Evolutionary conservation across 179 eudicot genomes (phyloP).

Genomic region (Vitellaria paradoxa): DNA sequence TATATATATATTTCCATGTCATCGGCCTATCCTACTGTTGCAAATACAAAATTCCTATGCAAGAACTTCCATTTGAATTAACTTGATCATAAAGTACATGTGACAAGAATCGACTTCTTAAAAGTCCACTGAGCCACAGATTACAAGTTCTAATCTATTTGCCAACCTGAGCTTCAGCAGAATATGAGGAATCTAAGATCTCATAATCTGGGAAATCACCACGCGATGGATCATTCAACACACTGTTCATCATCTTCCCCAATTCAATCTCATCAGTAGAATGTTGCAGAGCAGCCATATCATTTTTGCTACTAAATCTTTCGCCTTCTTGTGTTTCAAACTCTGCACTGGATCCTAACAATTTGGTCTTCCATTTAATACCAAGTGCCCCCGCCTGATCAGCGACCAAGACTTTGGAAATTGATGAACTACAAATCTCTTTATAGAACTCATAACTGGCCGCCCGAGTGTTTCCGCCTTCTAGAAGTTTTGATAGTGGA

Average conservation of each 20-base stretch:
- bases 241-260: background rate
- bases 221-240: conserved; percentile 8
- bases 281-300: background rate
- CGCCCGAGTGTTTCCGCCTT: conserved; percentile 69
- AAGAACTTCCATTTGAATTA: background rate
- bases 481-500: conserved; percentile 67
- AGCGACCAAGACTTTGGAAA: conserved; percentile 57
- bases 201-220: conserved; percentile 9
- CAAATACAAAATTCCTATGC: background rate
- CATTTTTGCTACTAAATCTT: conserved; percentile 8
- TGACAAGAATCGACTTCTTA: background rate
- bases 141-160: conserved; percentile 6
- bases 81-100: background rate
- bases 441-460: conserved; percentile 70
- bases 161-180: conserved; percentile 16
- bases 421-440: conserved; percentile 66
- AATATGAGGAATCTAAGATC: conserved; percentile 6
- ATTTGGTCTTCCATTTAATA: conserved; percentile 42
- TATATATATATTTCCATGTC: background rate
- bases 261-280: background rate
- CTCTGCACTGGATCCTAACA: conserved; percentile 15
- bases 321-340: conserved; percentile 15
- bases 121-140: background rate
- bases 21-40: background rate
- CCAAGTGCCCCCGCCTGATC: conserved; percentile 74